Percentiles rank a stretch among this genome's conserved stretches.
Conservation (phyloP, 805 yeast genomes). For the Priceomyces carsonii region DNA sequence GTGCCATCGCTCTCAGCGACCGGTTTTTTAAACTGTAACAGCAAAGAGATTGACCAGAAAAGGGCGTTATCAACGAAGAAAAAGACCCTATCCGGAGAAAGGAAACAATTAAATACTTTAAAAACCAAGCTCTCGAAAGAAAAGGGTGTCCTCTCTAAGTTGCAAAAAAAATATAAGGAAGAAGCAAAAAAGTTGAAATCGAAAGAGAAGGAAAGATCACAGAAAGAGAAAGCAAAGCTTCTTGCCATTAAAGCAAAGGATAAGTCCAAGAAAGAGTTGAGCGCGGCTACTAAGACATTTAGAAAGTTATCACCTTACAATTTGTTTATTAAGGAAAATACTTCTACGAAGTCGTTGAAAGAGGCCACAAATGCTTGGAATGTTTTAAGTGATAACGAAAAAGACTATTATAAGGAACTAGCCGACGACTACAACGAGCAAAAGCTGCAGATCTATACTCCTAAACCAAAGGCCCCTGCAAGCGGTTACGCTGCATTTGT, state of each 20-base stretch:
- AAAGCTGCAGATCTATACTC: slow-evolving; percentile 21
- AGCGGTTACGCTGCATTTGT: slow-evolving; percentile 31
- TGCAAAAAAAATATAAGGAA: slow-evolving; percentile 19
- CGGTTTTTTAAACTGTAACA: neutral
- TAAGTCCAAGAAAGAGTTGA: slow-evolving; percentile 12
- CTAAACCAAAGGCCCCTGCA: slow-evolving; percentile 36
- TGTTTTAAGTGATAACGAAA: slow-evolving; percentile 27
- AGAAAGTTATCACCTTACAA: slow-evolving; percentile 24
- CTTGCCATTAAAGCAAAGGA: slow-evolving; percentile 12
- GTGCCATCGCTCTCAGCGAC: slow-evolving; percentile 1
- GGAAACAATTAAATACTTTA: slow-evolving; percentile 17
- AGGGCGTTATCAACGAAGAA: slow-evolving; percentile 6
- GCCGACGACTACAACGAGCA: slow-evolving; percentile 32
- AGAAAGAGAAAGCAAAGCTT: slow-evolving; percentile 12
- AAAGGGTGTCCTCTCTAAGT: slow-evolving; percentile 12
- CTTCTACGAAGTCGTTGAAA: slow-evolving; percentile 10
- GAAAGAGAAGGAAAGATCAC: slow-evolving; percentile 16
- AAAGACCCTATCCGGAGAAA: slow-evolving; percentile 9
- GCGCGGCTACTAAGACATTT: slow-evolving; percentile 24
- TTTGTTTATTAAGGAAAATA: slow-evolving; percentile 23
- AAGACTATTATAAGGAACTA: slow-evolving; percentile 20
- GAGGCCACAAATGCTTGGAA: slow-evolving; percentile 25
- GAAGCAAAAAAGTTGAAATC: slow-evolving; percentile 14
- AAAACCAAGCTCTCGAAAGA: slow-evolving; percentile 18
- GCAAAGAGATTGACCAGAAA: neutral